Conservation (phyloP, 2,329 filamentous ascomycete species). For the Hirsutella rhossiliensis region DNA sequence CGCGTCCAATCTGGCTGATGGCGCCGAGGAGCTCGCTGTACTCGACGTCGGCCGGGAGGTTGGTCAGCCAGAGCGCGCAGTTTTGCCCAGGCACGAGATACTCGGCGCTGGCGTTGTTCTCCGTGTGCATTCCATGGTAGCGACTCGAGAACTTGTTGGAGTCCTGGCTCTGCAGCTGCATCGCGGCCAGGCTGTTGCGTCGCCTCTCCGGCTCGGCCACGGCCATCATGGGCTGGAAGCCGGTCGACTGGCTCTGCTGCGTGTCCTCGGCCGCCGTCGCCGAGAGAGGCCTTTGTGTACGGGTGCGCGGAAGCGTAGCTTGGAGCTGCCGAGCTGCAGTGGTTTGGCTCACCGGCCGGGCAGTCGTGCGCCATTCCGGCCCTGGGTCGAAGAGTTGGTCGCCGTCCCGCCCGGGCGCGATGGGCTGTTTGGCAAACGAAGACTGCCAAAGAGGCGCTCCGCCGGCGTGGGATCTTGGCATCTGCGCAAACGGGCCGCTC, state of each 20-base stretch:
- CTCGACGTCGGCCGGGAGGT: constrained; percentile 31
- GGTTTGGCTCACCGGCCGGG: too few relatives aligned
- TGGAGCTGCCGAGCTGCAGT: too few relatives aligned
- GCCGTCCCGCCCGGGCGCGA: too few relatives aligned
- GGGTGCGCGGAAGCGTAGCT: background rate
- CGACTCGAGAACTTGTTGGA: constrained; percentile 17
- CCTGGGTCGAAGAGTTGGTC: too few relatives aligned
- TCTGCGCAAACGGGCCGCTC: too few relatives aligned
- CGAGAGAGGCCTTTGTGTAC: background rate
- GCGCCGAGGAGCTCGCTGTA: constrained; percentile 29
- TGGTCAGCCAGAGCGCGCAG: constrained; percentile 40
- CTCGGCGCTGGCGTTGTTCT: constrained; percentile 21
- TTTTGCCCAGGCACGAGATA: constrained; percentile 23
- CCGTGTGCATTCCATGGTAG: constrained; percentile 24
- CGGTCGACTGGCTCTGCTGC: background rate
- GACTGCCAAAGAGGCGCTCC: too few relatives aligned
- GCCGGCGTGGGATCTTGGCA: too few relatives aligned
- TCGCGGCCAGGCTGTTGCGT: constrained; percentile 2
- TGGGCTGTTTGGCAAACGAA: too few relatives aligned
- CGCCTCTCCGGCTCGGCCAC: constrained; percentile 7
- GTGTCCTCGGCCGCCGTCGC: too few relatives aligned
- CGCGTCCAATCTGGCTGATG: constrained; percentile 34
- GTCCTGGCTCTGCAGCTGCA: background rate
- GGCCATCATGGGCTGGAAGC: constrained; percentile 12
- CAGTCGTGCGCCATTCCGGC: too few relatives aligned